A percentile compares a stretch with the other conserved stretches of the same genome.
These are phyloP conservation scores for Trematosphaeria pertusa DNA, from an alignment of 2,329 filamentous ascomycete species.

Conservation along the genomic window DNA sequence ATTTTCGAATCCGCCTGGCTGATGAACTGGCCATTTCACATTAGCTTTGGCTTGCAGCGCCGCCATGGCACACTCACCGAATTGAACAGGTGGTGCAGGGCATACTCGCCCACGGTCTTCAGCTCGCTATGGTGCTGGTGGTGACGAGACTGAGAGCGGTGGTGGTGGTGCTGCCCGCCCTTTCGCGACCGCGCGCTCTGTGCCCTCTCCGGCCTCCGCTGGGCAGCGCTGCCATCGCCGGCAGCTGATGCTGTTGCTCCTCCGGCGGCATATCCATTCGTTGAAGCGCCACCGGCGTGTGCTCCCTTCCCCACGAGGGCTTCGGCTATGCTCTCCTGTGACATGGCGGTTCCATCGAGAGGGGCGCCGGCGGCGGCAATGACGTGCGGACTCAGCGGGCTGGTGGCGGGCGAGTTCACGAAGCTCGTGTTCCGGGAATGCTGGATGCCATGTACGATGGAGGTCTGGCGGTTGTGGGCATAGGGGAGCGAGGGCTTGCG, in stretches of 20 bases:
- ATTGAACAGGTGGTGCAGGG: conserved; percentile 93
- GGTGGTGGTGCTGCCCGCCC: conserved; percentile 78
- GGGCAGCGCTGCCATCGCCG: conserved; percentile 24
- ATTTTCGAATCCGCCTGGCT: conserved; percentile 97
- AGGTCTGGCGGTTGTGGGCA: conserved; percentile 94
- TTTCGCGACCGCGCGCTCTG: conserved; percentile 69
- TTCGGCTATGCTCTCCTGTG: conserved; percentile 48
- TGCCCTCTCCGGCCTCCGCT: conserved; percentile 53
- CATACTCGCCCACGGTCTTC: conserved; percentile 97
- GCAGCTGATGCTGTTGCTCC: conserved; percentile 7
- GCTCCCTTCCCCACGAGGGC: conserved; percentile 42
- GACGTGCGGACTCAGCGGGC: conserved; percentile 86
- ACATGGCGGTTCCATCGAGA: conserved; percentile 51
- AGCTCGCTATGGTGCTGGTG: conserved; percentile 73
- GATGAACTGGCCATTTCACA: conserved; percentile 72
- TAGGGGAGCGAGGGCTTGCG: conserved; percentile 65
- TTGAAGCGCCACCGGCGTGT: conserved; percentile 16
- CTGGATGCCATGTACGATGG: conserved; percentile 95
- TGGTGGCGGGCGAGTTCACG: conserved; percentile 75
- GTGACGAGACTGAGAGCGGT: conserved; percentile 72
- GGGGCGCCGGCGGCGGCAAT: conserved; percentile 62
- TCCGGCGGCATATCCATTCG: conserved; percentile 19
- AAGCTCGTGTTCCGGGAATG: conserved; percentile 90
- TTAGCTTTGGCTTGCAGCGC: neutral
- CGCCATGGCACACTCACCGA: conserved; percentile 61